These are phyloP conservation scores for Blastobotrys ciferrii DNA, from an alignment of 1,139 yeast genomes.

Conservation along the genomic window DNA sequence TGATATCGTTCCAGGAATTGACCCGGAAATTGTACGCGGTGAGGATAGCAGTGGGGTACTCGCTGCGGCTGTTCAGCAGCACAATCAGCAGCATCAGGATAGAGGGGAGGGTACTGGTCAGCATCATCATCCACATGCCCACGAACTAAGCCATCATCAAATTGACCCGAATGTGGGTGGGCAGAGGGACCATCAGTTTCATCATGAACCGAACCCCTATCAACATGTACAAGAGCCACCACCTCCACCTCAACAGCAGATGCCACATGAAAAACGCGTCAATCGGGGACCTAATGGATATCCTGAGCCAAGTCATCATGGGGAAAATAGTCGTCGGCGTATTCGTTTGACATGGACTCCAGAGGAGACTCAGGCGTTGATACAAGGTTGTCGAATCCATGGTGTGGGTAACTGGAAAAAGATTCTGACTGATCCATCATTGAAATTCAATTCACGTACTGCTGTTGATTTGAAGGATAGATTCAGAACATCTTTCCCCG, in stretches of 20 bases:
- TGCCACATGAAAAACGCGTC: slow-evolving; percentile 3
- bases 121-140: slow-evolving; percentile 1
- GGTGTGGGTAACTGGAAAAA: slow-evolving; percentile 50
- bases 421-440: slow-evolving; percentile 41
- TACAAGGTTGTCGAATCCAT: slow-evolving; percentile 44
- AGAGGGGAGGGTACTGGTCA: not conserved
- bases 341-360: slow-evolving; percentile 43
- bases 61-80: slow-evolving; percentile 11
- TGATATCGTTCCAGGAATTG: slow-evolving; percentile 32
- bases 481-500: slow-evolving; percentile 46
- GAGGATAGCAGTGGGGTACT: slow-evolving; percentile 15
- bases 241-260: slow-evolving; percentile 6
- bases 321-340: slow-evolving; percentile 30
- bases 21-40: slow-evolving; percentile 34
- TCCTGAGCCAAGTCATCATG: slow-evolving; percentile 1
- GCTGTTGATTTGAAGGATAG: slow-evolving; percentile 44
- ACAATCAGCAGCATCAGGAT: slow-evolving; percentile 2
- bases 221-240: not conserved
- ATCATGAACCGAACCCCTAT: slow-evolving; percentile 2
- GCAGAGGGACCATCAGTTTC: not conserved
- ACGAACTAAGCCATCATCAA: not conserved
- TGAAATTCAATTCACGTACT: slow-evolving; percentile 43
- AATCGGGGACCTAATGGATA: not conserved
- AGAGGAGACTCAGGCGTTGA: slow-evolving; percentile 41
- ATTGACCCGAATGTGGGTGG: not conserved